Conservation (phyloP, 2,329 filamentous ascomycete species). For the Pseudogymnoascus sp. region DNA sequence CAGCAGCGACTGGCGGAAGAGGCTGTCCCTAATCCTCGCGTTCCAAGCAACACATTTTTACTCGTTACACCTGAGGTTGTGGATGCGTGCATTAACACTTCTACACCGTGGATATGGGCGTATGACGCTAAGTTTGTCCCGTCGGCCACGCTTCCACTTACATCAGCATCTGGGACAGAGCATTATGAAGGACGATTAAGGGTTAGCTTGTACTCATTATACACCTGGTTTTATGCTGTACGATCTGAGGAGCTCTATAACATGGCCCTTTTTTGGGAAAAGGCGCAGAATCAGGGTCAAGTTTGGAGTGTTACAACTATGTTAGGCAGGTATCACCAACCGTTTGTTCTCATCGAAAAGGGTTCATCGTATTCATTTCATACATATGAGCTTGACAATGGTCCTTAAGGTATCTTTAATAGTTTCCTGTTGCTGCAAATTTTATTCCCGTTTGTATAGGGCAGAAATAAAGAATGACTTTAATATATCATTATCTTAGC, state of each 20-base stretch:
- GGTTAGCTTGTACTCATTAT: not conserved
- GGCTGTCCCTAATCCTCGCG: not conserved
- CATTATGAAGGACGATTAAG: not conserved
- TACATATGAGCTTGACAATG: not conserved
- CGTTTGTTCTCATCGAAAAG: slow-evolving; percentile 4
- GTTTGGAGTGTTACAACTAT: slow-evolving; percentile 2
- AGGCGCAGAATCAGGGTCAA: slow-evolving; percentile 10
- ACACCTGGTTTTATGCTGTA: slow-evolving; percentile 10
- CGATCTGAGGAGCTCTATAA: slow-evolving; percentile 3
- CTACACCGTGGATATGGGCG: not conserved
- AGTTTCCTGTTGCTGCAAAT: no score
- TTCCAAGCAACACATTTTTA: not conserved
- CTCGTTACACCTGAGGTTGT: not conserved
- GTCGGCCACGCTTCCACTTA: not conserved
- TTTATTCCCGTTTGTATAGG: no score
- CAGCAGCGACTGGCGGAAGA: not conserved
- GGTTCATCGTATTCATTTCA: not conserved
- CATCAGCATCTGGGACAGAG: not conserved
- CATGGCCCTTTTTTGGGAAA: slow-evolving; percentile 10
- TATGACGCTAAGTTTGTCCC: not conserved
- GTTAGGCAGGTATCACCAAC: slow-evolving; percentile 1
- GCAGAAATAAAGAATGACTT: no score
- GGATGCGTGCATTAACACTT: not conserved
- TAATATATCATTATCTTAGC: no score
- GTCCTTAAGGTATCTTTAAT: not conserved